These are phyloP conservation scores for Candida neerlandica DNA, from an alignment of 1,139 yeast species.

Conservation along the genomic window DNA sequence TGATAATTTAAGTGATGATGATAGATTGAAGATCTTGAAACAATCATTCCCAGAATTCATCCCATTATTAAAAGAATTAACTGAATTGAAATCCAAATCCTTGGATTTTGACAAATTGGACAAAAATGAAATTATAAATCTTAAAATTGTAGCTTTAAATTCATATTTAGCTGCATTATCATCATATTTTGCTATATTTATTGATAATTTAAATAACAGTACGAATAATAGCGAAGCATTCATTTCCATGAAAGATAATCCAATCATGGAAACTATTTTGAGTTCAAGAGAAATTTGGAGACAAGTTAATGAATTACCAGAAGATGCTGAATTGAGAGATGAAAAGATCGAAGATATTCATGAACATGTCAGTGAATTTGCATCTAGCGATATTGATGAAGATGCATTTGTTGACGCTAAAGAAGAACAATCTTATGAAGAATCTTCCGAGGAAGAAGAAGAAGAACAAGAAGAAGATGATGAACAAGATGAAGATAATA, in stretches of 20 bases:
- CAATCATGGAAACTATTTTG: slow-evolving; percentile 83
- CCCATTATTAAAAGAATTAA: slow-evolving; percentile 72
- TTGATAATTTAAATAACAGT: slow-evolving; percentile 46
- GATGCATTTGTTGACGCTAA: slow-evolving; percentile 30
- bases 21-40: slow-evolving; percentile 51
- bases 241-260: slow-evolving; percentile 74
- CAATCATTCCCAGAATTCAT: slow-evolving; percentile 81
- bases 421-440: slow-evolving; percentile 25
- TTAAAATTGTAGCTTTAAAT: slow-evolving; percentile 69
- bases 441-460: slow-evolving; percentile 19
- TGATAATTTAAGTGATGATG: slow-evolving; percentile 40
- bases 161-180: slow-evolving; percentile 76
- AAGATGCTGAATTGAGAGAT: slow-evolving; percentile 8
- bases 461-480: slow-evolving; percentile 19
- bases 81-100: slow-evolving; percentile 47
- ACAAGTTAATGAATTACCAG: slow-evolving; percentile 59
- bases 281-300: slow-evolving; percentile 90
- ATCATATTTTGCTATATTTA: slow-evolving; percentile 73
- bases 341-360: slow-evolving; percentile 18
- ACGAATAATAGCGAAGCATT: slow-evolving; percentile 51
- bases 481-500: slow-evolving; percentile 8
- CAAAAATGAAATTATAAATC: slow-evolving; percentile 37
- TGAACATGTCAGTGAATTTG: slow-evolving; percentile 21
- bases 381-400: slow-evolving; percentile 27
- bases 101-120: slow-evolving; percentile 25